Evolutionary conservation across 208 protist species (phyloP).

Genomic region (Crithidia fasciculata): DNA sequence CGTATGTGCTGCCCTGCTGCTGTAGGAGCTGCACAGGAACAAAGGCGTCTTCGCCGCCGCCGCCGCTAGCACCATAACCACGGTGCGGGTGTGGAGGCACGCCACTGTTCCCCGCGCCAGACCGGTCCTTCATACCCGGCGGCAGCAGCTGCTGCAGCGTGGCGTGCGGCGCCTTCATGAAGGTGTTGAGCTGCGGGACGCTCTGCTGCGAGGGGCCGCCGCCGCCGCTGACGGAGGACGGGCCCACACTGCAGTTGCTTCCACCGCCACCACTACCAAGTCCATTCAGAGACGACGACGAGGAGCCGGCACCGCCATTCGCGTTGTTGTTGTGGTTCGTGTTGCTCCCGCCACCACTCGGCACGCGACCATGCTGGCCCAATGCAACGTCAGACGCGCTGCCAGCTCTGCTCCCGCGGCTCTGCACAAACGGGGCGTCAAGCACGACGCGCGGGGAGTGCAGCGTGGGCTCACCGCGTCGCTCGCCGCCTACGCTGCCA

Average conservation of each 20-base stretch:
- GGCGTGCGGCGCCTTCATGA: conserved; percentile 11
- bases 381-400: background rate
- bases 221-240: conserved; percentile 9
- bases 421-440: too few species aligned
- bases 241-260: conserved; percentile 8
- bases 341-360: background rate
- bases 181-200: conserved; percentile 12
- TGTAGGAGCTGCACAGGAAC: too few species aligned
- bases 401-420: conserved; percentile 2
- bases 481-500: background rate
- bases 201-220: background rate
- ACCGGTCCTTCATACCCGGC: conserved; percentile 19
- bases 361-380: background rate
- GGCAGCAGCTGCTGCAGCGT: conserved; percentile 22
- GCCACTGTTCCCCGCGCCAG: too few species aligned
- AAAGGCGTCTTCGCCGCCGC: too few species aligned
- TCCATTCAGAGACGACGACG: conserved; percentile 16
- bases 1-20: background rate
- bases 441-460: background rate
- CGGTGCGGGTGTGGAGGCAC: too few species aligned
- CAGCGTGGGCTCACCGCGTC: background rate
- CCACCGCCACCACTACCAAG: background rate
- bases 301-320: background rate
- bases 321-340: background rate
- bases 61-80: too few species aligned